Evolutionary conservation across 116 monocot species (phyloP).

Genomic region (Iris pallida): DNA sequence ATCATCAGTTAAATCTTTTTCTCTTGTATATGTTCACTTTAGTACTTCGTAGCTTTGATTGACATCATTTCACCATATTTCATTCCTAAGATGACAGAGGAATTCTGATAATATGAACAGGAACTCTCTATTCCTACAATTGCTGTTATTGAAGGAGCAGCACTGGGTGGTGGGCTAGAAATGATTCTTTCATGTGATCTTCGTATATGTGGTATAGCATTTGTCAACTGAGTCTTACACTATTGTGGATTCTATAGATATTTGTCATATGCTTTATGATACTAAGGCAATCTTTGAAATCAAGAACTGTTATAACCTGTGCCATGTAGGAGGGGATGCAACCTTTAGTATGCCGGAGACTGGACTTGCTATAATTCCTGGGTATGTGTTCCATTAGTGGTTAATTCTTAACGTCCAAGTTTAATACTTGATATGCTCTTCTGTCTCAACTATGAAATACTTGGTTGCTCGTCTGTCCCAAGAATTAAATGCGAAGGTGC

Average conservation of each 20-base stretch:
- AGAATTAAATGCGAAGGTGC: too few species aligned
- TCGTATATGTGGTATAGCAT: slow-evolving; percentile 71
- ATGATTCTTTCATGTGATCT: slow-evolving; percentile 92
- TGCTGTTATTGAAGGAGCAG: slow-evolving; percentile 85
- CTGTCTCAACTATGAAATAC: too few species aligned
- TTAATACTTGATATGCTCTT: too few species aligned
- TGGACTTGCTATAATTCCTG: slow-evolving; percentile 96
- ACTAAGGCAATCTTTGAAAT: slow-evolving; percentile 1
- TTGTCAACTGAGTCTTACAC: neutral
- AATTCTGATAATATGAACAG: slow-evolving; percentile 21
- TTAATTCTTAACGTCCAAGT: too few species aligned
- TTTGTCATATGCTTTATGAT: neutral
- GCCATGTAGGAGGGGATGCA: slow-evolving; percentile 59
- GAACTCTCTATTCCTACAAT: slow-evolving; percentile 78
- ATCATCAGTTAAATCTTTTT: too few species aligned
- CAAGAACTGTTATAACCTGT: slow-evolving; percentile 1
- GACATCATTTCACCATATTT: too few species aligned
- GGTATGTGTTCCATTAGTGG: slow-evolving; percentile 36
- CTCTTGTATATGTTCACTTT: too few species aligned
- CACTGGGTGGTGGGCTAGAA: slow-evolving; percentile 91
- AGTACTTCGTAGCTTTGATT: too few species aligned
- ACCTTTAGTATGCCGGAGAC: slow-evolving; percentile 85
- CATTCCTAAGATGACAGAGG: too few species aligned
- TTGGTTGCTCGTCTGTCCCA: too few species aligned
- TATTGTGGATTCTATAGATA: neutral